Evolutionary conservation across 2,329 filamentous ascomycete species (phyloP).

Genomic region (Aspergillus ruber): DNA sequence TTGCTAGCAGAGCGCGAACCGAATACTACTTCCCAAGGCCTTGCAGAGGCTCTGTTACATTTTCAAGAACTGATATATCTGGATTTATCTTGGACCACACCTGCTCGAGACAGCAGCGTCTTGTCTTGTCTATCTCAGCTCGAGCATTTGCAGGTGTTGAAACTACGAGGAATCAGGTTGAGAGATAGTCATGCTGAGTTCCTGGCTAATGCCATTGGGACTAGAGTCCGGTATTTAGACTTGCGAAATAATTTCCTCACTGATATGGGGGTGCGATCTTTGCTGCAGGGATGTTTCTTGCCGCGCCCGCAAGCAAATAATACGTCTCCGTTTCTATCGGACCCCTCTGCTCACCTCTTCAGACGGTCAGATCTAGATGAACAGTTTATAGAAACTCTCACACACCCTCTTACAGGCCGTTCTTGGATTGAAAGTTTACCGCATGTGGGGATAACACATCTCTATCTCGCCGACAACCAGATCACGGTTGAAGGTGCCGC

Average conservation of each 20-base stretch:
- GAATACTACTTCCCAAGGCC: constrained; percentile 52
- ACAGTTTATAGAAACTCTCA: constrained; percentile 45
- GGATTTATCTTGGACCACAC: constrained; percentile 50
- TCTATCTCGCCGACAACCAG: constrained; percentile 52
- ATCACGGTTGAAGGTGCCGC: constrained; percentile 52
- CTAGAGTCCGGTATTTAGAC: constrained; percentile 51
- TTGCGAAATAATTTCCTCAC: constrained; percentile 53
- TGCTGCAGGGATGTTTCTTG: constrained; percentile 48
- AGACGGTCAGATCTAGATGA: constrained; percentile 35
- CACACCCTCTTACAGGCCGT: constrained; percentile 45
- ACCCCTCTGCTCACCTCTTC: constrained; percentile 12
- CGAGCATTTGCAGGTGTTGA: constrained; percentile 50
- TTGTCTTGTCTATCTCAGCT: constrained; percentile 43
- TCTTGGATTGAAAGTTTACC: constrained; percentile 52
- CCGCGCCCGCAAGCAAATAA: constrained; percentile 6
- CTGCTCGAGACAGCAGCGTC: constrained; percentile 45
- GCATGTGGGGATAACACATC: constrained; percentile 52
- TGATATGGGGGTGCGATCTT: constrained; percentile 46
- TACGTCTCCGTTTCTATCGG: constrained; percentile 4
- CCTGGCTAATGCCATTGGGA: constrained; percentile 47
- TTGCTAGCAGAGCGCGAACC: constrained; percentile 52
- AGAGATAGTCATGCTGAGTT: constrained; percentile 48
- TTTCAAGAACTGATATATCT: constrained; percentile 53
- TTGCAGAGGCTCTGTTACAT: constrained; percentile 46
- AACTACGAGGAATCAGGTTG: constrained; percentile 48